Percentiles rank a stretch among this genome's conserved stretches.
Evolutionary conservation across 2,329 filamentous ascomycete genomes (phyloP).

Genomic region (Fusarium sp.): DNA sequence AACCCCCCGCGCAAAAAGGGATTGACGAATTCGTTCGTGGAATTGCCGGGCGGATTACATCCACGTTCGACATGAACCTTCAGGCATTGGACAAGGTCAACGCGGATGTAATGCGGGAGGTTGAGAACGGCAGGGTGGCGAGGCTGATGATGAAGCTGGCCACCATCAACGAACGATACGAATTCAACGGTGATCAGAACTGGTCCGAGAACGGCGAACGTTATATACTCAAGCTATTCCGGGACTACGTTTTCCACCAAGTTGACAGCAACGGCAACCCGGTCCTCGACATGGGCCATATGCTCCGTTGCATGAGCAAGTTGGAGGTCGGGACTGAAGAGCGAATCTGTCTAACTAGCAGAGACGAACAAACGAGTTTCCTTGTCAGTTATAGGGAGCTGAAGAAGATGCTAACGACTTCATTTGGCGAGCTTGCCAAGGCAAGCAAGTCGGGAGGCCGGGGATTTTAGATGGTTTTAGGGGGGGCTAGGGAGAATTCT

Average conservation of each 20-base stretch:
- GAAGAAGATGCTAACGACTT: constrained; percentile 69
- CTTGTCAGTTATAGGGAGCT: constrained; percentile 92
- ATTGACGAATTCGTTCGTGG: constrained; percentile 83
- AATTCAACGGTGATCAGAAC: constrained; percentile 78
- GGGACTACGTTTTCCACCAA: constrained; percentile 97
- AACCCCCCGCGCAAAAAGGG: constrained; percentile 68
- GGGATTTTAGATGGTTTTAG: constrained; percentile 41
- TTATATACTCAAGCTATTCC: constrained; percentile 93
- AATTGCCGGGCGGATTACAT: constrained; percentile 81
- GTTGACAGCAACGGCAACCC: constrained; percentile 87
- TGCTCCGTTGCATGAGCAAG: constrained; percentile 88
- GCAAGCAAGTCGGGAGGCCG: constrained; percentile 50
- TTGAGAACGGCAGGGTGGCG: constrained; percentile 89
- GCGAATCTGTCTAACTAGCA: constrained; percentile 83
- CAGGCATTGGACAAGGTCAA: constrained; percentile 81
- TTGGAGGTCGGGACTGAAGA: constrained; percentile 91
- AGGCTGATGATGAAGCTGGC: constrained; percentile 85
- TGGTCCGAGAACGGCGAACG: constrained; percentile 96
- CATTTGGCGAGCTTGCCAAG: constrained; percentile 69
- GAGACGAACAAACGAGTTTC: constrained; percentile 90
- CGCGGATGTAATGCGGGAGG: constrained; percentile 78
- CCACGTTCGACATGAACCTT: constrained; percentile 80
- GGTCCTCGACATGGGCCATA: constrained; percentile 87
- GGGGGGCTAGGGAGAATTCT: background rate
- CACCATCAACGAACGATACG: constrained; percentile 88